Percentiles rank a stretch among this genome's conserved stretches.
Evolutionary conservation across 441 rosid genomes (phyloP).

Genomic region (Corymbia calophylla): DNA sequence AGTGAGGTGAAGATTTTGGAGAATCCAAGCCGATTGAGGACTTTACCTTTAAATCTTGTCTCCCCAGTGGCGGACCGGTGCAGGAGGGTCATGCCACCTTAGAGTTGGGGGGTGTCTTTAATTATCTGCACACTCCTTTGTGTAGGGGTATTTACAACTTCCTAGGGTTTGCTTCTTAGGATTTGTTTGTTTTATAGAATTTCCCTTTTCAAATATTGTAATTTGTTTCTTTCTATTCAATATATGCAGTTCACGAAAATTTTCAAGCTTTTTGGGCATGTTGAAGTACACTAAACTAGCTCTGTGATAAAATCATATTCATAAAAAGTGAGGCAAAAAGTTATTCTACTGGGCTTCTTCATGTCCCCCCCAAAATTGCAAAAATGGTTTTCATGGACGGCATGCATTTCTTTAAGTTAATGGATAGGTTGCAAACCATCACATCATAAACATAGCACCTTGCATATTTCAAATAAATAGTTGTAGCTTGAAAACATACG

Average conservation of each 20-base stretch:
- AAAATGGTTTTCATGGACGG: not conserved
- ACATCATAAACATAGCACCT: not conserved
- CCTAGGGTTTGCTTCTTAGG: not conserved
- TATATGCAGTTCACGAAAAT: not conserved
- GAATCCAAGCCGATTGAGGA: too few species aligned
- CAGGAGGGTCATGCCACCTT: not conserved
- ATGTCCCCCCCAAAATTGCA: not conserved
- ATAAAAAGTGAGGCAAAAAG: not conserved
- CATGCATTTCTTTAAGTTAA: not conserved
- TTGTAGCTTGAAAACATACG: not conserved
- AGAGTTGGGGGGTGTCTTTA: fast-evolving
- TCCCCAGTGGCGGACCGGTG: too few species aligned
- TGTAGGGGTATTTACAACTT: not conserved
- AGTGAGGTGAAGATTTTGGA: too few species aligned
- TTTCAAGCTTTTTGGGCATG: not conserved
- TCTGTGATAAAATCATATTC: not conserved
- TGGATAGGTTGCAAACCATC: too few species aligned
- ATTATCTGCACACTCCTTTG: not conserved
- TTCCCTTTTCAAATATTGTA: not conserved
- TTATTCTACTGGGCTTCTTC: not conserved
- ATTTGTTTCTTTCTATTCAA: not conserved
- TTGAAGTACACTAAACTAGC: not conserved
- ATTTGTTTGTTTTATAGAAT: not conserved
- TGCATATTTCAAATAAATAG: not conserved
- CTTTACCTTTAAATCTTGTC: too few species aligned